Conservation (phyloP, 176 grass and related monocot genomes). For the Bromus sterilis region DNA sequence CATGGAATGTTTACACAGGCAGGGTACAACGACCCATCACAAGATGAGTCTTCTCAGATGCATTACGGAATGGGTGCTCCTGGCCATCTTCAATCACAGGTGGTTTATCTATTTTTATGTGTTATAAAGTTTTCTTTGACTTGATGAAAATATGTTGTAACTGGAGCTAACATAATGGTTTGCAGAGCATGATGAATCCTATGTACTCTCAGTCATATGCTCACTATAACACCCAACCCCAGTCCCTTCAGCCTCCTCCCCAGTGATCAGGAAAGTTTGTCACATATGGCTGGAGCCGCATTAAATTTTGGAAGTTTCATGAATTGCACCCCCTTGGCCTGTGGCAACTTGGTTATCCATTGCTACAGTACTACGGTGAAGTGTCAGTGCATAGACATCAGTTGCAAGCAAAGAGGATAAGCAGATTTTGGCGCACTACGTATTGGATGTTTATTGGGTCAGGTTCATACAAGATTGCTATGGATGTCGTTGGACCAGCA, state of each 20-base stretch:
- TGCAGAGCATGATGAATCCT: conserved; percentile 83
- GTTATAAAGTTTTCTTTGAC: background rate
- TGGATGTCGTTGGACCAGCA: conserved; percentile 7
- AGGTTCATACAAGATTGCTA: conserved; percentile 42
- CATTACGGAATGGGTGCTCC: conserved; percentile 62
- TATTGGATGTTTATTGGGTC: conserved; percentile 21
- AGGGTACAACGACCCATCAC: conserved; percentile 75
- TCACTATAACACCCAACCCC: conserved; percentile 92
- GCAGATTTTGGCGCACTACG: conserved; percentile 28
- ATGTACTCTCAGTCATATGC: conserved; percentile 84
- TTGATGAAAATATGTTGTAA: background rate
- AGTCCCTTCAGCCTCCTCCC: conserved; percentile 69
- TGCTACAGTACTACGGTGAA: conserved; percentile 28
- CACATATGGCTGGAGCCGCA: conserved; percentile 49
- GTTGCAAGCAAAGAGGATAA: conserved; percentile 28
- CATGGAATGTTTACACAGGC: conserved; percentile 96
- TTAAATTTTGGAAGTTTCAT: conserved; percentile 44
- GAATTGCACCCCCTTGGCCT: conserved; percentile 55
- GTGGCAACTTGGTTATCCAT: conserved; percentile 55
- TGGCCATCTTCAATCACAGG: conserved; percentile 91
- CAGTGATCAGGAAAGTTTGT: conserved; percentile 51
- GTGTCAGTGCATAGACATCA: conserved; percentile 18
- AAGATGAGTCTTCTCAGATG: conserved; percentile 89
- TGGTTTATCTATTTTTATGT: conserved; percentile 9
- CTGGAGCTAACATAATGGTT: background rate